Evolutionary conservation across 1,139 yeast genomes (phyloP).

Genomic region (Saccharomycopsis phalli): DNA sequence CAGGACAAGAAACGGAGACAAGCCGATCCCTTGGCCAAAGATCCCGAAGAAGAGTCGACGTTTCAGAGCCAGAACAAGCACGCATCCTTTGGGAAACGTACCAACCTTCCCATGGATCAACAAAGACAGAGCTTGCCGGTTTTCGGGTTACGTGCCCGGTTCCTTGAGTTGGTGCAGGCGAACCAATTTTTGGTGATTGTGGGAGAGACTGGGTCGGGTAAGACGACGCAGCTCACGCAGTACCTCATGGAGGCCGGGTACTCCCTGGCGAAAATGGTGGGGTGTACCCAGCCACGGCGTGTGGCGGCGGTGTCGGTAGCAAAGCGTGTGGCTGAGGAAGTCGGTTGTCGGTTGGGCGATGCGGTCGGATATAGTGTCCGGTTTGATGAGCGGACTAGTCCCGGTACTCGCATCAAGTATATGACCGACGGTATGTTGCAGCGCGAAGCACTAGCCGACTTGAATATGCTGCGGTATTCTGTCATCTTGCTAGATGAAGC

Average conservation of each 20-base stretch:
- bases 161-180: conserved; percentile 47
- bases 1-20: conserved; percentile 25
- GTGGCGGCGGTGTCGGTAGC: conserved; percentile 70
- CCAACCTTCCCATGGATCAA: conserved; percentile 41
- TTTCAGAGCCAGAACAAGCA: conserved; percentile 43
- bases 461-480: conserved; percentile 61
- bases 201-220: conserved; percentile 97
- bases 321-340: conserved; percentile 57
- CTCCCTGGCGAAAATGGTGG: conserved; percentile 45
- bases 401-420: conserved; percentile 54
- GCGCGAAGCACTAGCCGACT: conserved; percentile 73
- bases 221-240: conserved; percentile 92
- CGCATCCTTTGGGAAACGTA: conserved; percentile 46
- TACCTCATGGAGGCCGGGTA: conserved; percentile 77
- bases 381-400: conserved; percentile 52
- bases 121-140: conserved; percentile 73
- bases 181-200: conserved; percentile 80
- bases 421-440: conserved; percentile 93
- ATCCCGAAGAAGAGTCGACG: conserved; percentile 26
- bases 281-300: conserved; percentile 69
- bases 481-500: conserved; percentile 93
- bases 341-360: conserved; percentile 47
- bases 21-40: conserved; percentile 36
- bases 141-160: conserved; percentile 46
- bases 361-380: conserved; percentile 64